Evolutionary conservation across 2,329 filamentous ascomycete genomes (phyloP).

Genomic region (Penicillium sp.): DNA sequence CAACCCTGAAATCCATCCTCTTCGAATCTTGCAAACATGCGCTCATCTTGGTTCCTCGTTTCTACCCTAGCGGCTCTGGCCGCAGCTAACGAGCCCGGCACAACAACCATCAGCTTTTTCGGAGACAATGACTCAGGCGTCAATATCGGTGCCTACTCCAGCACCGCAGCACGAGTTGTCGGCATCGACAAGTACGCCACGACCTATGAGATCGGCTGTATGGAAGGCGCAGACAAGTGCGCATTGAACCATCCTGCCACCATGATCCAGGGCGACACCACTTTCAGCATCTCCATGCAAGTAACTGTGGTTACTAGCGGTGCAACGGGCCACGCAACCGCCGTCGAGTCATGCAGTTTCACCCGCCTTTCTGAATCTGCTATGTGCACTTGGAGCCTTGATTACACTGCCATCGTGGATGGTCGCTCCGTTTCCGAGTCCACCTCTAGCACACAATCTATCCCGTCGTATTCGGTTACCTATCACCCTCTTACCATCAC

Average conservation of each 20-base stretch:
- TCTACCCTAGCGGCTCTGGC: slow-evolving; percentile 3
- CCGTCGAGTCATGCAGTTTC: slow-evolving; percentile 3
- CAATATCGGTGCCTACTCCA: slow-evolving; percentile 1
- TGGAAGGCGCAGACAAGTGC: neutral
- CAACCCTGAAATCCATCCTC: neutral
- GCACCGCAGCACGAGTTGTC: slow-evolving; percentile 1
- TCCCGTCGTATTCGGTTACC: neutral
- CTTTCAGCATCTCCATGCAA: slow-evolving; percentile 1
- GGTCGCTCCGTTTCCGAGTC: neutral
- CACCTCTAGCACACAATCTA: neutral
- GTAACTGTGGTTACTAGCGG: neutral
- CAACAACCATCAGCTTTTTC: slow-evolving; percentile 9
- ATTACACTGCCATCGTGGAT: neutral
- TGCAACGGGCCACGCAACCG: neutral
- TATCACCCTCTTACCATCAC: slow-evolving; percentile 5
- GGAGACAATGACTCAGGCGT: neutral
- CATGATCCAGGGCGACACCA: slow-evolving; percentile 9
- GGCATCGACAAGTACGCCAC: slow-evolving; percentile 7
- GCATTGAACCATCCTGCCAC: slow-evolving; percentile 1
- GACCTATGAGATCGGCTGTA: slow-evolving; percentile 7
- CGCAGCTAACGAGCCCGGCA: neutral
- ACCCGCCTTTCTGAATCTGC: slow-evolving; percentile 11
- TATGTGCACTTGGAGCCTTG: neutral
- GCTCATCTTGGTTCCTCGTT: neutral
- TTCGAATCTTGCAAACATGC: slow-evolving; percentile 1